Percentiles rank a stretch among this genome's conserved stretches.
Conservation (phyloP, 2,329 filamentous ascomycete genomes). For the Talaromyces sp. region DNA sequence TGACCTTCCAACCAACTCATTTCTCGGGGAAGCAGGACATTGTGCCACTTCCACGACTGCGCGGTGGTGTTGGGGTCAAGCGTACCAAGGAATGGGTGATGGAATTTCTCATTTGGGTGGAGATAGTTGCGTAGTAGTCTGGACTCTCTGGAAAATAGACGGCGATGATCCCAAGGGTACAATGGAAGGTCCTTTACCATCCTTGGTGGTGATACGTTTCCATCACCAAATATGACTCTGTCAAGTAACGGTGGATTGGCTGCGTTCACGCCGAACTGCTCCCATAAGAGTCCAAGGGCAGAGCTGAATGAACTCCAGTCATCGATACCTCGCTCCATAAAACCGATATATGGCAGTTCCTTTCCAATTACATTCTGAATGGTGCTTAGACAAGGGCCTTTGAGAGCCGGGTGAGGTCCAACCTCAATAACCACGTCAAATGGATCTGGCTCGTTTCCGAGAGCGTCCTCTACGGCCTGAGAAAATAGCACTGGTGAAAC, state of each 20-base stretch:
- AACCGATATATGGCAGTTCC: constrained; percentile 15
- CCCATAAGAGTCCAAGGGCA: constrained; percentile 18
- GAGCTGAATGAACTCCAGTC: background rate
- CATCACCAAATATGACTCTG: background rate
- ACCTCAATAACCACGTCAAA: constrained; percentile 21
- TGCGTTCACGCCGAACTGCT: constrained; percentile 19
- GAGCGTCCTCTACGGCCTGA: constrained; percentile 7
- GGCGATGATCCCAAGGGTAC: constrained; percentile 20
- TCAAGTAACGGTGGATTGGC: constrained; percentile 22
- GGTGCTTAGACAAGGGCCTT: constrained; percentile 19
- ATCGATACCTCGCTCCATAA: constrained; percentile 13
- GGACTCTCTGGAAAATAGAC: constrained; percentile 17
- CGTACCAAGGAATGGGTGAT: background rate
- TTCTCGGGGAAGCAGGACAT: constrained; percentile 20
- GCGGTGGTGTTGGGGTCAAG: background rate
- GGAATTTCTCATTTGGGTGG: background rate
- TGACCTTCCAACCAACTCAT: constrained; percentile 32
- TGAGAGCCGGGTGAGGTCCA: constrained; percentile 30
- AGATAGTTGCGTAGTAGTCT: constrained; percentile 13
- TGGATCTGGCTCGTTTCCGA: background rate
- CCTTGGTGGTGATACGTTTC: background rate
- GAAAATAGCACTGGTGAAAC: constrained; percentile 30
- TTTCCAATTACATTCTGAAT: constrained; percentile 20
- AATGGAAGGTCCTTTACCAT: constrained; percentile 8
- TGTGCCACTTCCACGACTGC: constrained; percentile 19